These are phyloP conservation scores for Odonthalia washingtoniensis DNA, from an alignment of 31 red algal genomes.

Conservation along the genomic window DNA sequence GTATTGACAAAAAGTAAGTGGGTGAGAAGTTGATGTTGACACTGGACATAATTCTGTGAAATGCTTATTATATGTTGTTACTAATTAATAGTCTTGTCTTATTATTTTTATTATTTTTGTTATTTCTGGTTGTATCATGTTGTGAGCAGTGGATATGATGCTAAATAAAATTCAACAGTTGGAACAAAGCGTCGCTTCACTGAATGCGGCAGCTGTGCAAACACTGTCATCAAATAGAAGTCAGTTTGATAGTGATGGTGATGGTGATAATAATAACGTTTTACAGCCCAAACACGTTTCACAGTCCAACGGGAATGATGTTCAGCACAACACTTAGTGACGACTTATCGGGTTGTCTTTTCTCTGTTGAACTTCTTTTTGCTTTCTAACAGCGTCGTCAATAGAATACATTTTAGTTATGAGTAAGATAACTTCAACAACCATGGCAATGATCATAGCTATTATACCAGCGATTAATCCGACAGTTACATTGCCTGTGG, in stretches of 20 bases:
- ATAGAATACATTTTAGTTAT: conserved; percentile 54
- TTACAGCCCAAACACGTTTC: background rate
- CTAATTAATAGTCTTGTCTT: background rate
- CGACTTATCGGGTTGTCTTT: background rate
- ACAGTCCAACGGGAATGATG: background rate
- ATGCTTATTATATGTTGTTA: background rate
- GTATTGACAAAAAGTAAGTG: conserved; percentile 49
- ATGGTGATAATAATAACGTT: background rate
- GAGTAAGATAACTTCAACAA: conserved; percentile 49
- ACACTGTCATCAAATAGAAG: background rate
- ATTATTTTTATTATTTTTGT: background rate
- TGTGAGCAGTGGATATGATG: conserved; percentile 2
- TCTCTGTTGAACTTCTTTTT: conserved; percentile 15
- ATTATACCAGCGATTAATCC: conserved; percentile 55
- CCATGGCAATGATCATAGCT: conserved; percentile 57
- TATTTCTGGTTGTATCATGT: background rate
- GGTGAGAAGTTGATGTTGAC: conserved; percentile 22
- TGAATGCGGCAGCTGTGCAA: background rate
- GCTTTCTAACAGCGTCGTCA: conserved; percentile 34
- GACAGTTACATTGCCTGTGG: conserved; percentile 31
- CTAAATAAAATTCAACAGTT: background rate
- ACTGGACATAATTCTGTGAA: background rate
- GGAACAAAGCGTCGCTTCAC: background rate
- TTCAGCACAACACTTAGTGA: background rate
- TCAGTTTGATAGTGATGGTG: background rate